Base-by-base conservation (phyloP, 805 yeast species). In the Kodamaea jinghongensis region DNA sequence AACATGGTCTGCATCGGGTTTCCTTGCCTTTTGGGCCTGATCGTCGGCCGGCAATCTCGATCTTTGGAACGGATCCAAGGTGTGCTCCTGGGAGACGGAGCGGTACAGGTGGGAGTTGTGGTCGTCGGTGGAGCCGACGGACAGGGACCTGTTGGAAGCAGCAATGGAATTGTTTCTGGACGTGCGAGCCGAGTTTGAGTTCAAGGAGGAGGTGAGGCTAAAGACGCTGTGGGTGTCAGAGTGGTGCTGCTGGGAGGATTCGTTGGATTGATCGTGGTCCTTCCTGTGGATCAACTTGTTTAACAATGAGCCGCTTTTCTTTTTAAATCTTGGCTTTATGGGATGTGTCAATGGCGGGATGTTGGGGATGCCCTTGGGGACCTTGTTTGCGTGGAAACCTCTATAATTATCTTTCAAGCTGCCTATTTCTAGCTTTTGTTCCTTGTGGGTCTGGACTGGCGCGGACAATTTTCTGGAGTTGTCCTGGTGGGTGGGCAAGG, bases 281-380 rank as follows among this genome's bases (percentile, higher is more conserved):
- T 65, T 58, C 16, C 70, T 48, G 43, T 66, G 63, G 2, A 69
- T 68, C 27, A 69, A 52, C 40, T 68, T 69, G 4, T 71, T 71
- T 17, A 69, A 51, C 32, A 70, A 47, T 1, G 67, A 57, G 26
- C 59, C 49, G 29, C 67, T 59, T 47, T 65, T 61, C 47, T 66
- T 70, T 42, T 59, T 61, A 51, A 66, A 64, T 31, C 64, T 61
- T 0, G 78, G 78, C 44, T 72, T 73, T 20, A 75, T 68, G 1
- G 79, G 79, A n/a, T 67, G 73, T 15, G 58, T 47, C 32, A 72
- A 60, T 3, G 79, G 79, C 1, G 79, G 78, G 2, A 67, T 53
- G 12, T 65, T 64, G 15, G 57, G 55, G 13, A 48, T 47, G 6
- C 59, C 61, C 13, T 60, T 54, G 32, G 52, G 55, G 22, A 55